Percentiles rank a stretch among this genome's conserved stretches.
These are phyloP conservation scores for Silene latifolia DNA, from an alignment of 148 eudicot species.

Conservation along the genomic window DNA sequence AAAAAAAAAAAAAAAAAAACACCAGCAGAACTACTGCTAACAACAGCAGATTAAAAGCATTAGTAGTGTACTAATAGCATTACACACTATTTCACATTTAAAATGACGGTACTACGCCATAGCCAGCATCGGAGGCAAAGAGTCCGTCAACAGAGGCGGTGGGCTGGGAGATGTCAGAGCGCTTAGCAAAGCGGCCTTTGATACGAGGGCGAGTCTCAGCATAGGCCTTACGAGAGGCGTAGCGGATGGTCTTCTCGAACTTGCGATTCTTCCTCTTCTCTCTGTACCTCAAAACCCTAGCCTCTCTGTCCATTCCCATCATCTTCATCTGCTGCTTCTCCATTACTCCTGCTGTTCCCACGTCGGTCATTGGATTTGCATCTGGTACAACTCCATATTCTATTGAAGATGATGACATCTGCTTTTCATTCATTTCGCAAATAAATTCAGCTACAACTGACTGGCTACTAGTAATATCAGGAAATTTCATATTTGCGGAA, in stretches of 20 bases:
- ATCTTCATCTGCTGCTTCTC: conserved; percentile 30
- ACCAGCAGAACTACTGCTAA: background rate
- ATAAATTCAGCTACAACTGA: background rate
- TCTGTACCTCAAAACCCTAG: conserved; percentile 77
- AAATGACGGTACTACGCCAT: conserved; percentile 65
- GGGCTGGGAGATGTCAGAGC: conserved; percentile 37
- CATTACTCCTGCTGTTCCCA: conserved; percentile 27
- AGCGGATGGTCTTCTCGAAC: conserved; percentile 83
- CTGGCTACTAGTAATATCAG: too few species aligned
- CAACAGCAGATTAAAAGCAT: background rate
- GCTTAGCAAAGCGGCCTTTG: conserved; percentile 83
- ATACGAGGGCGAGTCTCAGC: conserved; percentile 85
- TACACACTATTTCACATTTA: conserved; percentile 7
- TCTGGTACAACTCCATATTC: conserved; percentile 87
- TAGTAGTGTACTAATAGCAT: conserved; percentile 11
- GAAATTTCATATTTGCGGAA: too few species aligned
- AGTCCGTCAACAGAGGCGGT: conserved; percentile 32
- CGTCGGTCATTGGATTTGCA: conserved; percentile 45
- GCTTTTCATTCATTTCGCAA: background rate
- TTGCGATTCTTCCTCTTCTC: conserved; percentile 83
- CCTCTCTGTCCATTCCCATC: conserved; percentile 59
- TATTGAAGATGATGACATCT: conserved; percentile 68
- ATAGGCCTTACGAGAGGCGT: conserved; percentile 81
- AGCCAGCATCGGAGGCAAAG: conserved; percentile 36
- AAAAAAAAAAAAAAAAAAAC: background rate